Conservation (phyloP, 2,329 filamentous ascomycete species). For the Dactylellina leptospora region DNA sequence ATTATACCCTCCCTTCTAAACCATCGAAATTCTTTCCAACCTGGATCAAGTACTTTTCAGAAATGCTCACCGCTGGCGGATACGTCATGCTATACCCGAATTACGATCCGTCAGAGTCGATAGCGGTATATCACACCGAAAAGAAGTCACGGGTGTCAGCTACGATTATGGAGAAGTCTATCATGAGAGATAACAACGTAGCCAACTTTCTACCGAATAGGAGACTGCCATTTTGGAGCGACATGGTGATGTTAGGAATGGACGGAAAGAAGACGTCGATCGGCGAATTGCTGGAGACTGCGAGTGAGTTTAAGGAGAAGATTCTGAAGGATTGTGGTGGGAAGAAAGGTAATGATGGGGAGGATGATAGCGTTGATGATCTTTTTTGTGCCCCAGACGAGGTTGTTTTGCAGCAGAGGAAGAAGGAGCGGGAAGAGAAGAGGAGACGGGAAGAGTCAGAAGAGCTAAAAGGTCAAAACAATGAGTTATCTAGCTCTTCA, state of each 20-base stretch:
- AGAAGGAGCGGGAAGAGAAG: not conserved
- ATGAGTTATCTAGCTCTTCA: too few relatives aligned
- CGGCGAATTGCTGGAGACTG: not conserved
- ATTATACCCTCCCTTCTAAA: slow-evolving; percentile 6
- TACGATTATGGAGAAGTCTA: not conserved
- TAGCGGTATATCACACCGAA: slow-evolving; percentile 81
- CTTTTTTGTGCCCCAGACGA: slow-evolving; percentile 40
- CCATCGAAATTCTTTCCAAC: slow-evolving; percentile 4
- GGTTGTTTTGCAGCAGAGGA: not conserved
- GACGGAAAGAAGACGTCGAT: slow-evolving; percentile 22
- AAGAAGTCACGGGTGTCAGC: slow-evolving; percentile 2
- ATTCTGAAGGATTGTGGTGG: slow-evolving; percentile 38
- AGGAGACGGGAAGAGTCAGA: not conserved
- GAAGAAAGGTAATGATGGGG: slow-evolving; percentile 34
- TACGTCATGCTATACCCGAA: slow-evolving; percentile 84
- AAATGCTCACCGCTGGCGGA: slow-evolving; percentile 77
- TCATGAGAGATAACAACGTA: slow-evolving; percentile 42
- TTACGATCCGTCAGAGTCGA: slow-evolving; percentile 64
- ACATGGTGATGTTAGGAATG: slow-evolving; percentile 28
- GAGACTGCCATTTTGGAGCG: slow-evolving; percentile 28
- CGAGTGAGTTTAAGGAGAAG: slow-evolving; percentile 19
- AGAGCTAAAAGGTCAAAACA: slow-evolving; percentile 41
- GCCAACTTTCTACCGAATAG: slow-evolving; percentile 14
- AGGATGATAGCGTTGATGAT: slow-evolving; percentile 44
- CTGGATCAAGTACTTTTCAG: slow-evolving; percentile 48